Conservation (phyloP, 192 early-diverging fungal species). For the Backusella circina region DNA sequence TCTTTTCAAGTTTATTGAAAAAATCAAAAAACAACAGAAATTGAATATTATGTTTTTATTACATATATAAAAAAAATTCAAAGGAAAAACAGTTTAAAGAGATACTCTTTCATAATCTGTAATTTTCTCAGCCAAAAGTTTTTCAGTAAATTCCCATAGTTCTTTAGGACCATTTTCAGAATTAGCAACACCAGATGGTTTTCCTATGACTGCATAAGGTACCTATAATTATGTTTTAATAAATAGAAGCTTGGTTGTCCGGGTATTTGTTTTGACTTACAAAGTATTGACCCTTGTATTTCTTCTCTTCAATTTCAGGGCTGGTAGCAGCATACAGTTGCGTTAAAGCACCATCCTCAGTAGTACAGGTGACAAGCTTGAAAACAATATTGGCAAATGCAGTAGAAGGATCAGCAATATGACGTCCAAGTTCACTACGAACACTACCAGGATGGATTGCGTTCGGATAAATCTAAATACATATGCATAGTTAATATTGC, state of each 20-base stretch:
- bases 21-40: too few relatives aligned
- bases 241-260: not conserved
- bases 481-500: not conserved
- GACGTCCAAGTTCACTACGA: conserved; percentile 15
- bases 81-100: not conserved
- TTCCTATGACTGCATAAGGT: not conserved
- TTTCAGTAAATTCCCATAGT: conserved; percentile 30
- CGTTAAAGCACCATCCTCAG: conserved; percentile 44
- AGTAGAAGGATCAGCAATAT: not conserved
- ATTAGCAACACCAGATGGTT: not conserved
- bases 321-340: conserved; percentile 48
- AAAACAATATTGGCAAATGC: not conserved
- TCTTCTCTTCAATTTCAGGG: conserved; percentile 48
- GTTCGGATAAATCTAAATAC: conserved; percentile 25
- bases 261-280: conserved; percentile 11
- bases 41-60: not conserved
- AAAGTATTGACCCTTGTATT: conserved; percentile 34
- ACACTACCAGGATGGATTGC: conserved; percentile 28
- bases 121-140: conserved; percentile 28
- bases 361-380: conserved; percentile 7
- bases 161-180: conserved; percentile 4
- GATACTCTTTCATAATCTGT: conserved; percentile 10
- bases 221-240: conserved; percentile 16
- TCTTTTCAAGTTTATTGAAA: too few relatives aligned
- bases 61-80: not conserved